Evolutionary conservation across 2,329 filamentous ascomycete genomes (phyloP), one percentile per base, ranked within the genome.

Genomic region (Geosmithia putterillii): DNA sequence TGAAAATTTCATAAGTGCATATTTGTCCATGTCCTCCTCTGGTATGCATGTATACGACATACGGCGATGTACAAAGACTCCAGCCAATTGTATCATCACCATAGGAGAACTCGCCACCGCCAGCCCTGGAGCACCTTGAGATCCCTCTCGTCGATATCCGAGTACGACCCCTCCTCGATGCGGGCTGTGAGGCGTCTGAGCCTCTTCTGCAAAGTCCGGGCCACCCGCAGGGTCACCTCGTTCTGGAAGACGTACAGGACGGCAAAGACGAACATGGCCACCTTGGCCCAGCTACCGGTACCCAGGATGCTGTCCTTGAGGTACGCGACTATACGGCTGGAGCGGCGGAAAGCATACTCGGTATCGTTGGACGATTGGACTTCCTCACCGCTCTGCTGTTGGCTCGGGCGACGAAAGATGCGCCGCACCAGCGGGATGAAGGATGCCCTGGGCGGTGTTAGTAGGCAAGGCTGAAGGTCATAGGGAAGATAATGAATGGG

Each of bases 161-260:
- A 57, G 10, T 32, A 32, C 22, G 69, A 62, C 5, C 69, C 70
- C 1, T 61, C 53, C 53, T 76, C 69, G 15, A 77, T 59, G 51
- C 69, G 67, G 20, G 59, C 53, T 22, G 60, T 57, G 7, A 78
- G 62, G 40, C 62, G 63, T 58, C 66, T 71, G 40, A 77, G 52
- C 22, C 73, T 59, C 54, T 68, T 71, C 23, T 64, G 61, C 17
- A 74, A 56, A 4, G 73, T 76, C 51, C 63, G 64, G 10, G 71
- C 72, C 3, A 76, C 72, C 4, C 73, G 66, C 40, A 78, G 53
- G 42, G 70, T 64, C 18, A 79, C 73, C 54, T 79, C 74, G 52
- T 74, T 76, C 51, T 70, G 67, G 48, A 79, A 79, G 12, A 78
- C 66, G 53, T 74, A 77, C 35, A 78, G 58, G 18, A 75, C 69